Percentiles rank a stretch among this genome's conserved stretches.
phyloP scores from a whole-genome alignment of 1,139 yeast species.

The Scheffersomyces insectosa region DNA sequence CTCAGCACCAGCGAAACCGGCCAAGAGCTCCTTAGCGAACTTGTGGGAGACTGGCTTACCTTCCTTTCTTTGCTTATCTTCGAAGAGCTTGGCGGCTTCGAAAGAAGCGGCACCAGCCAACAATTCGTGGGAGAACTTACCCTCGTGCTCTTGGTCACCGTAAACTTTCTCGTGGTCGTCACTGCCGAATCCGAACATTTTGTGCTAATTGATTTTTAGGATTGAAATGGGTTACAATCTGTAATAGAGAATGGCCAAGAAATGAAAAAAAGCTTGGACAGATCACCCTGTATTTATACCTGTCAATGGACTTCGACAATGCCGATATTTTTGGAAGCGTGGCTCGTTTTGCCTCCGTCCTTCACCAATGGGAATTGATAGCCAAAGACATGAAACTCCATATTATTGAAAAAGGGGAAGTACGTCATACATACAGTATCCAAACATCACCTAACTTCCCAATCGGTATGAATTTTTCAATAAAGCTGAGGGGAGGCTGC shows the following conservation, averaged over 20 bases:
- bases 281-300: background rate
- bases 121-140: slow-evolving; percentile 33
- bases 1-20: slow-evolving; percentile 35
- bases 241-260: too few relatives aligned
- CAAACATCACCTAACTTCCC: background rate
- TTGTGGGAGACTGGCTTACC: slow-evolving; percentile 34
- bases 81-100: slow-evolving; percentile 33
- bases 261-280: too few relatives aligned
- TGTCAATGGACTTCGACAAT: background rate
- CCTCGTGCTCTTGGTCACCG: slow-evolving; percentile 29
- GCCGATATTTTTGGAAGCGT: background rate
- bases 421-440: slow-evolving; percentile 1
- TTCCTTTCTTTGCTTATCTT: slow-evolving; percentile 34
- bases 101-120: slow-evolving; percentile 38
- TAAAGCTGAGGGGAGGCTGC: too few relatives aligned
- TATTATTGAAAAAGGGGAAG: background rate
- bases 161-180: slow-evolving; percentile 24
- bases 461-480: too few relatives aligned
- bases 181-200: slow-evolving; percentile 20
- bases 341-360: background rate
- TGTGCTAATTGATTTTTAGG: background rate
- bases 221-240: too few relatives aligned
- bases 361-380: too few relatives aligned
- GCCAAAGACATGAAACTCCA: too few relatives aligned
- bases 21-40: slow-evolving; percentile 31